Base-by-base conservation (phyloP, 2,329 filamentous ascomycete genomes). In the Curvularia lunata region DNA sequence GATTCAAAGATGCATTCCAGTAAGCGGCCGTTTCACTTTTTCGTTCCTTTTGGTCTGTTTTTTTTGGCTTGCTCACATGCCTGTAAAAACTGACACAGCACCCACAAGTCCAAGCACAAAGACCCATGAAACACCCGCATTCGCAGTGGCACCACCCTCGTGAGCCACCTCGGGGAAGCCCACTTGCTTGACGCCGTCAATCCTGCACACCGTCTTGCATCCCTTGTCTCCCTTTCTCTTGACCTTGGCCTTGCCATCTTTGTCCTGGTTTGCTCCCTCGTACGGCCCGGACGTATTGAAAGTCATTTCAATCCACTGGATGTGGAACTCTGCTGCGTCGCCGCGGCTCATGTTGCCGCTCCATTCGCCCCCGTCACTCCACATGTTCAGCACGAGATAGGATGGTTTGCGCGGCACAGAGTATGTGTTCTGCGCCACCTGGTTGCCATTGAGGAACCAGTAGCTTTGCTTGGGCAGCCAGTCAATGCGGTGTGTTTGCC, bases 261-360 rank as follows among this genome's bases (percentile, higher is more conserved):
- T 71, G 73, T 8, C 66, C 54, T 4, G 45, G 43, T 25, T 48
- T 16, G 6, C 58, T 5, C 75, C 75, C 7, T 61, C 58, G 2
- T 75, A 72, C 4, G 72, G 66, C 21, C 75, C 76, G 49, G 67
- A 73, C 3, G 75, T 77, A 50, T 79, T 79, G 54, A 83, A 88
- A 21, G 85, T 79, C 73, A 88, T 79, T 66, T 88, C 84, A 43
- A 88, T 82, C 85, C 85, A 88, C 75, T 86, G 83, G 18, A 88
- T 80, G 66, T 88, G 83, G 65, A 88, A 76, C 59, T 80, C 82
- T 0, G 85, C 85, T 43, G 79, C 78, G 10, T 75, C 77, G 3
- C 78, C 77, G 5, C 79, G 68, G 5, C 70, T 80, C 86, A 88
- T 87, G 51, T 84, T 82, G 10, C 85, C 85, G 43, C 81, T 82